Conservation (phyloP, 2,329 filamentous ascomycete species). For the Hypoxylon sp. region DNA sequence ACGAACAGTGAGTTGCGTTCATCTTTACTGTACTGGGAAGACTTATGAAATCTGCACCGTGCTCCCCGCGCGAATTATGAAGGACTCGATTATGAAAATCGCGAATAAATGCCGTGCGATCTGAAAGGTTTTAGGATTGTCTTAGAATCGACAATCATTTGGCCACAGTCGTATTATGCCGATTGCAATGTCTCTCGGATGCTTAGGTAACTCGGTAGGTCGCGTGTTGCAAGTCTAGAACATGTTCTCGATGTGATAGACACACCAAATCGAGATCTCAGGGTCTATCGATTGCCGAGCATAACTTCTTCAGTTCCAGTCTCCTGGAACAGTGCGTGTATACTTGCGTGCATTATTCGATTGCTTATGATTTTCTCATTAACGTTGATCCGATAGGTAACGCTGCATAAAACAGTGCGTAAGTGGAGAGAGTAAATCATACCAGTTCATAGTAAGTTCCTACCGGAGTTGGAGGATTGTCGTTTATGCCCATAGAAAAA, state of each 20-base stretch:
- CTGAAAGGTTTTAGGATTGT: slow-evolving; percentile 11
- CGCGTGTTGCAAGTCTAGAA: slow-evolving; percentile 12
- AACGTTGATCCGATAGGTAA: slow-evolving; percentile 43
- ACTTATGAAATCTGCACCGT: slow-evolving; percentile 22
- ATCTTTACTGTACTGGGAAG: slow-evolving; percentile 12
- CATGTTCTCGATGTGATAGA: slow-evolving; percentile 15
- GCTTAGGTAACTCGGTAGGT: background rate
- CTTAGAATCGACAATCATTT: slow-evolving; percentile 23
- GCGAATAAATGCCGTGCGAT: slow-evolving; percentile 4
- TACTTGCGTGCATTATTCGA: slow-evolving; percentile 37
- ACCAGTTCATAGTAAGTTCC: slow-evolving; percentile 36
- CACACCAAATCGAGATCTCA: slow-evolving; percentile 37
- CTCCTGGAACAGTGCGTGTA: slow-evolving; percentile 21
- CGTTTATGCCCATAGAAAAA: slow-evolving; percentile 34
- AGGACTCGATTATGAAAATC: slow-evolving; percentile 18
- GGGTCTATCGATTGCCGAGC: slow-evolving; percentile 33
- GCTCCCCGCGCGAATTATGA: slow-evolving; percentile 8
- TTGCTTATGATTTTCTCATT: slow-evolving; percentile 37
- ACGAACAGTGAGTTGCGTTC: slow-evolving; percentile 23
- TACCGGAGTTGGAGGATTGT: slow-evolving; percentile 34
- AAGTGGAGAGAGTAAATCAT: slow-evolving; percentile 35
- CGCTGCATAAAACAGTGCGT: slow-evolving; percentile 44
- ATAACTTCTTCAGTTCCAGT: slow-evolving; percentile 33
- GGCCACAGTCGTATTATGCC: background rate
- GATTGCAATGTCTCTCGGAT: slow-evolving; percentile 7